Evolutionary conservation across 2,329 filamentous ascomycete species (phyloP).

Genomic region (Alternaria gansuensis): DNA sequence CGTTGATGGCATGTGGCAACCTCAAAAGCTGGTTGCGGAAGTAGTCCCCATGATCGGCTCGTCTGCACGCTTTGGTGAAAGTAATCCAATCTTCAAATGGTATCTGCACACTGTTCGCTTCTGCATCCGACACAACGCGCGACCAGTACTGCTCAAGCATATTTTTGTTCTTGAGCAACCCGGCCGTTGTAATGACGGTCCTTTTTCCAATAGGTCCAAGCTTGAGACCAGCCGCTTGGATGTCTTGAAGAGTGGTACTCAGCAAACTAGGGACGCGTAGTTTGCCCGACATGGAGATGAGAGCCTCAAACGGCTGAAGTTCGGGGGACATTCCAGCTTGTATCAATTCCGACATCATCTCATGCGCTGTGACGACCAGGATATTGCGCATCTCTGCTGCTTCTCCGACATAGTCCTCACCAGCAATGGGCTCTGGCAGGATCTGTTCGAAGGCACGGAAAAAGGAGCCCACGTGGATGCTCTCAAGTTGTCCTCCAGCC

Average conservation of each 20-base stretch:
- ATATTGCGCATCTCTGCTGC: slow-evolving; percentile 33
- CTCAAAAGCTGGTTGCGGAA: slow-evolving; percentile 39
- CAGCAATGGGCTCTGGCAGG: slow-evolving; percentile 31
- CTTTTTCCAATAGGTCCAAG: slow-evolving; percentile 36
- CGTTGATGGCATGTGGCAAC: slow-evolving; percentile 38
- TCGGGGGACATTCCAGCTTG: slow-evolving; percentile 41
- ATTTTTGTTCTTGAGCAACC: slow-evolving; percentile 33
- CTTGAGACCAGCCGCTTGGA: slow-evolving; percentile 30
- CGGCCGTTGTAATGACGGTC: slow-evolving; percentile 42
- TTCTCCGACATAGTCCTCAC: slow-evolving; percentile 31
- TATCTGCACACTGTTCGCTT: slow-evolving; percentile 34
- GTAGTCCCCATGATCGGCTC: slow-evolving; percentile 32
- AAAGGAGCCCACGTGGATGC: slow-evolving; percentile 52
- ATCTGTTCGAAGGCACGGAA: slow-evolving; percentile 47
- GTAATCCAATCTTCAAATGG: slow-evolving; percentile 45
- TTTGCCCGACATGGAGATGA: slow-evolving; percentile 45
- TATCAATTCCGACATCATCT: slow-evolving; percentile 35
- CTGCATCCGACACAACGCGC: slow-evolving; percentile 33
- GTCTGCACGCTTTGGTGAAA: slow-evolving; percentile 45
- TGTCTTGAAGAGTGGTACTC: slow-evolving; percentile 36
- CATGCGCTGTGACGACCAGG: slow-evolving; percentile 38
- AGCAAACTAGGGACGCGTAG: slow-evolving; percentile 39
- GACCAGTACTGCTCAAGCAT: slow-evolving; percentile 47
- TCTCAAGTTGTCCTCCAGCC: slow-evolving; percentile 49
- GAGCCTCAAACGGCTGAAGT: slow-evolving; percentile 34